Base-by-base conservation (phyloP, 495 filamentous ascomycete genomes). In the Penicillium soppii region DNA sequence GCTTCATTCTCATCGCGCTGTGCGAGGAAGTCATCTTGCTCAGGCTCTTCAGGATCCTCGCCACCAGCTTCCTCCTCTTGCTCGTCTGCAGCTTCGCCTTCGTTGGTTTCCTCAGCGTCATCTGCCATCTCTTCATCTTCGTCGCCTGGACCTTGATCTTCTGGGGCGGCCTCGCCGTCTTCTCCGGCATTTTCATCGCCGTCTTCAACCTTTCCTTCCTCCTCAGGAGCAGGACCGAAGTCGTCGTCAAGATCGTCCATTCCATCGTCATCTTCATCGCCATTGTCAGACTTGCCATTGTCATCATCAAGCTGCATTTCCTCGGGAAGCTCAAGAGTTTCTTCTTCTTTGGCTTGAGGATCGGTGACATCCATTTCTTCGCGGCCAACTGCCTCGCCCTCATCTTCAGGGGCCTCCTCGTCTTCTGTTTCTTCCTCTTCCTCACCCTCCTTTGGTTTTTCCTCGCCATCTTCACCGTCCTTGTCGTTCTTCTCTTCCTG, bases 341-440 rank as follows among this genome's bases (percentile, higher is more conserved):
- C 74, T 42, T 86, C 80, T 54, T 96, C 88, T 52, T 92, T 84
- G 2, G 85, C 77, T 65, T 92, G 84, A 19, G 81, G 76, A 62
- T 90, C 88, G 19, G 82, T 79, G 33, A 81, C 79, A 61, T 86
- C 82, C 49, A 79, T 79, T 19, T 83, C 76, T 36, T 85, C 79
- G 25, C 79, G 74, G 13, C 77, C 78, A 37, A 83, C 72, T 26
- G 79, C 76, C 50, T 87, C 86, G 6, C 76, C 76, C 46, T 90
- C 83, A 19, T 86, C 78, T 43, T 79, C 77, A 19, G 78, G 80
- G 26, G 72, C 73, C 50, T 79, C 81, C 47, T 72, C 76, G 44
- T 82, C 80, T 16, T 84, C 82, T 16, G 82, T 81, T 29, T 75
- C 72, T 8, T 82, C 79, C 7, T 76, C 74, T 19, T 81, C 72